Evolutionary conservation across 306 rosid genomes (phyloP).

Genomic region (Fragaria iinumae): DNA sequence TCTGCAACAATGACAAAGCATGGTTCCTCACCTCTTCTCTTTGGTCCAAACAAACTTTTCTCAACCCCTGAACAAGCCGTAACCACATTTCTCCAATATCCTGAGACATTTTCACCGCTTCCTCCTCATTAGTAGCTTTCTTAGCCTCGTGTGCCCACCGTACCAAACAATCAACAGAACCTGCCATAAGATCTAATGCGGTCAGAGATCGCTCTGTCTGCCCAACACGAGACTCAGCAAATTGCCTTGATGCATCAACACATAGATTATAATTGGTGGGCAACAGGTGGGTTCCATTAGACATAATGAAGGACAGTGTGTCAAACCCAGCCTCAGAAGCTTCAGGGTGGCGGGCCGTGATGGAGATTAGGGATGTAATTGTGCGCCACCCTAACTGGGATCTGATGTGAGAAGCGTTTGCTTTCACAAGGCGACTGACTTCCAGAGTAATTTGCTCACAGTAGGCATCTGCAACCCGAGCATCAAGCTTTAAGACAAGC

Average conservation of each 20-base stretch:
- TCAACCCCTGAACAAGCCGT: conserved; percentile 80
- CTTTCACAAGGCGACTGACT: conserved; percentile 93
- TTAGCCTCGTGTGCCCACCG: conserved; percentile 73
- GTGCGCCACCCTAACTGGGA: conserved; percentile 95
- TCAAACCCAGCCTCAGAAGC: conserved; percentile 98
- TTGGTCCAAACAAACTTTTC: conserved; percentile 96
- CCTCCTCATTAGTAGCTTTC: conserved; percentile 67
- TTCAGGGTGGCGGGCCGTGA: conserved; percentile 84
- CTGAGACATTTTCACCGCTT: conserved; percentile 59
- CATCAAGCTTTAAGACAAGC: conserved; percentile 95
- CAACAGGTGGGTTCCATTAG: conserved; percentile 79
- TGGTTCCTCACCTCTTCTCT: conserved; percentile 97
- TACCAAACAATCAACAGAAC: conserved; percentile 74
- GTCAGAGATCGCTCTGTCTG: conserved; percentile 81
- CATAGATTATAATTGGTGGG: conserved; percentile 84
- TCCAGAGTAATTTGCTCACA: conserved; percentile 98
- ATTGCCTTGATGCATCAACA: conserved; percentile 81
- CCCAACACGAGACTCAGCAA: conserved; percentile 98
- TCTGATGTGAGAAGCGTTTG: conserved; percentile 93
- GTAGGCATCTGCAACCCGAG: conserved; percentile 95
- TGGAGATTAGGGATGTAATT: conserved; percentile 76
- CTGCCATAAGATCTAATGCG: conserved; percentile 86
- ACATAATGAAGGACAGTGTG: conserved; percentile 77
- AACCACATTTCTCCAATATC: conserved; percentile 98
- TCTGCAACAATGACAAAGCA: conserved; percentile 74